A percentile compares a stretch with the other conserved stretches of the same genome.
phyloP scores from a whole-genome alignment of 441 rosid species.

The Pelargonium fulgidum region DNA sequence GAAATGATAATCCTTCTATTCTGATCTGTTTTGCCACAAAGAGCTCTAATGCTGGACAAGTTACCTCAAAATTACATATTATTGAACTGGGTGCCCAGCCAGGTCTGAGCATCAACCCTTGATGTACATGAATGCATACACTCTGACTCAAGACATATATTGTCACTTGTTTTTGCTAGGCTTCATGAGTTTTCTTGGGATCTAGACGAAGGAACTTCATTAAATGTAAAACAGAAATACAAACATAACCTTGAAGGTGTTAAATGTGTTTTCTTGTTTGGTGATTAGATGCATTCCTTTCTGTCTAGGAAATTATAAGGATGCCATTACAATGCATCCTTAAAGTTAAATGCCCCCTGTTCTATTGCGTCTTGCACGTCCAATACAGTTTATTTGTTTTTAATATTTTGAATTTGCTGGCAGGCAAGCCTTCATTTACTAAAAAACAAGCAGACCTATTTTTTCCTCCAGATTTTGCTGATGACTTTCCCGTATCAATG shows the following conservation, averaged over 20 bases:
- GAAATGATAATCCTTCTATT: slow-evolving; percentile 88
- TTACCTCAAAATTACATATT: slow-evolving; percentile 86
- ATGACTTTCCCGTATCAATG: slow-evolving; percentile 99
- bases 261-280: too few species aligned
- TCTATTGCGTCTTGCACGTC: too few species aligned
- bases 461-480: slow-evolving; percentile 99
- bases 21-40: slow-evolving; percentile 93
- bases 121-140: neutral
- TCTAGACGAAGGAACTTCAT: neutral
- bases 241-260: too few species aligned
- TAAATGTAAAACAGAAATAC: neutral
- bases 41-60: slow-evolving; percentile 81
- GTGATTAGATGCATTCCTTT: too few species aligned
- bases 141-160: neutral
- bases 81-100: slow-evolving; percentile 99
- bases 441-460: slow-evolving; percentile 47
- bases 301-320: neutral
- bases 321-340: neutral
- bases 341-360: too few species aligned
- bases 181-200: neutral
- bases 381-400: too few species aligned
- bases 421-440: too few species aligned
- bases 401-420: too few species aligned
- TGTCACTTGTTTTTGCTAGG: neutral
- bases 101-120: slow-evolving; percentile 33